Base-by-base conservation (phyloP, 2,329 filamentous ascomycete species). In the Diaporthe eres region DNA sequence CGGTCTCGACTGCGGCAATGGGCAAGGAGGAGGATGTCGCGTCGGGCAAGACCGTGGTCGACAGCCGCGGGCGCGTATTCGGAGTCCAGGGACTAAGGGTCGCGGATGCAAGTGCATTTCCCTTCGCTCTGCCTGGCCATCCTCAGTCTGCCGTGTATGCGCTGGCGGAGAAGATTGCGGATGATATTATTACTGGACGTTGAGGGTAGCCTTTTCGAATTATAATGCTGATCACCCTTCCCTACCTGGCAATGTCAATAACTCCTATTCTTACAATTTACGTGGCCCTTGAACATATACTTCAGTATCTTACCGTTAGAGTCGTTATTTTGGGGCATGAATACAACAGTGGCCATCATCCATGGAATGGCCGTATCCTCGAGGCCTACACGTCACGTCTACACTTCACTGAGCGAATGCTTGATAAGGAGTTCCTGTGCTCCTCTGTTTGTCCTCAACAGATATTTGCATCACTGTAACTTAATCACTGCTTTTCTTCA, bases 101-200 rank as follows among this genome's bases (percentile, higher is more conserved):
- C 0, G 84, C 85, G 4, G 88, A 90, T 78, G 87, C 87, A 0
- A 86, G 85, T 10, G 79, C 87, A 5, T 84, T 89, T 71, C 87
- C 87, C 4, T 82, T 88, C 84, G 86, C 82, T 83, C 85, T 73
- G 82, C 87, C 80, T 84, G 86, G 78, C 10, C 84, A 88, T 13
- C 85, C 88, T 53, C 87, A 89, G 79, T 87, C 87, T 75, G 85
- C 85, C 0, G 87, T 89, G 3, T 90, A 90, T 79, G 88, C 87
- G 80, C 81, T 88, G 77, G 88, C 82, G 4, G 89, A 90, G 80
- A 68, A 68, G 47, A 68, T 74, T 74, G 72, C 72, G 4, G 44
- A 49, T 15, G 72, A 57, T 28, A 47, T 74, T 4, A 37, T 68
- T 3, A 31, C 22, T 2, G 60, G 42, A 3, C 42, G 57, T 39